Percentiles rank a stretch among this genome's conserved stretches.
Evolutionary conservation across 108 stramenopile species (phyloP).

Genomic region (Pseudonitzschia pungens): DNA sequence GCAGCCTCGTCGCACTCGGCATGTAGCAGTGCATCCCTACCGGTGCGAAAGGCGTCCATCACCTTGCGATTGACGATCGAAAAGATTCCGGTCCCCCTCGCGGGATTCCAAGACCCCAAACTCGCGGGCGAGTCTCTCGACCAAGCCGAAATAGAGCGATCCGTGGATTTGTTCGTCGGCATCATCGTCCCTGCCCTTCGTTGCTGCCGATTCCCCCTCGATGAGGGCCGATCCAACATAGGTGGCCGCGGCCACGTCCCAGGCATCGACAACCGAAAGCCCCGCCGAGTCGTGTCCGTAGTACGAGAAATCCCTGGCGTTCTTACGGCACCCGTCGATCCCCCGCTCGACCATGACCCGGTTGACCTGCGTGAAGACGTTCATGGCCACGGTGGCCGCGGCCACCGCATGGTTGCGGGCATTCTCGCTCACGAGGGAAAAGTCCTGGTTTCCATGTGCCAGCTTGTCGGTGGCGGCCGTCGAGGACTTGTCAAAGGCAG

Average conservation of each 20-base stretch:
- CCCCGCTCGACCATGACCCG: slow-evolving; percentile 45
- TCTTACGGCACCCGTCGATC: slow-evolving; percentile 53
- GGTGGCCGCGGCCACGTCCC: slow-evolving; percentile 35
- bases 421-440: slow-evolving; percentile 27
- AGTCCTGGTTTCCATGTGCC: slow-evolving; percentile 40
- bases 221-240: slow-evolving; percentile 40
- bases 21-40: slow-evolving; percentile 20
- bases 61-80: slow-evolving; percentile 47
- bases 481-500: slow-evolving; percentile 12
- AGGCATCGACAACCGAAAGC: slow-evolving; percentile 43
- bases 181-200: slow-evolving; percentile 2
- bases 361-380: slow-evolving; percentile 61
- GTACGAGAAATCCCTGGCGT: slow-evolving; percentile 10
- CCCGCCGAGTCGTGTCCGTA: slow-evolving; percentile 28
- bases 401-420: slow-evolving; percentile 38
- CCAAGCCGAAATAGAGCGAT: slow-evolving; percentile 43
- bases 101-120: slow-evolving; percentile 54
- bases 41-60: slow-evolving; percentile 37
- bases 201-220: slow-evolving; percentile 18
- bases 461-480: slow-evolving; percentile 17
- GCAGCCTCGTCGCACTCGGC: slow-evolving; percentile 37
- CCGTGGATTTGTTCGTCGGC: background rate
- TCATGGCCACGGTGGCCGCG: slow-evolving; percentile 42
- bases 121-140: slow-evolving; percentile 56
- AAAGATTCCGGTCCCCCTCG: slow-evolving; percentile 25